phyloP scores from a whole-genome alignment of 2,329 filamentous ascomycete genomes.

The Monilinia polystroma region DNA sequence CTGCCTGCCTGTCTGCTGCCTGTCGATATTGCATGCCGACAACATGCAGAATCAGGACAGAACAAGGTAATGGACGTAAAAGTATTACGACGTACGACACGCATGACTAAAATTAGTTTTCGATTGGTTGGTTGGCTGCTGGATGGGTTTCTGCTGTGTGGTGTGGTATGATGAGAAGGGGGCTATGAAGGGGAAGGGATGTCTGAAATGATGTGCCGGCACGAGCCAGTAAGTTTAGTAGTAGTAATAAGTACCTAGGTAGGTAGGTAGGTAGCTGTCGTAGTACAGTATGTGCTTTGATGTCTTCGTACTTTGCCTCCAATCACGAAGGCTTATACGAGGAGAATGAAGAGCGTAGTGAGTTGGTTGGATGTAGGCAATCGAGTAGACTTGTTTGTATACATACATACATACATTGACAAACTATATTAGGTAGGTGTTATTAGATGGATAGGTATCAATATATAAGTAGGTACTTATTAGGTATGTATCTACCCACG shows the following conservation, averaged over 20 bases:
- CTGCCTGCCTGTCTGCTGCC: background rate
- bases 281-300: too few species aligned
- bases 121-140: background rate
- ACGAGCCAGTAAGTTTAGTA: background rate
- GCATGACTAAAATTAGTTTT: background rate
- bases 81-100: background rate
- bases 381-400: background rate
- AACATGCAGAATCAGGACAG: slow-evolving; percentile 11
- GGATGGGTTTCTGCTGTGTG: background rate
- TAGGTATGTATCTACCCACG: too few species aligned
- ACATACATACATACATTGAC: background rate
- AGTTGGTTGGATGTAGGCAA: too few species aligned
- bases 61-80: background rate
- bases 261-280: too few species aligned
- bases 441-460: too few species aligned
- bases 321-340: background rate
- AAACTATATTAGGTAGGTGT: background rate
- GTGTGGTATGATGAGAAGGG: background rate
- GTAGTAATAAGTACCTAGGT: too few species aligned
- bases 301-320: background rate
- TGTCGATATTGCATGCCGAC: background rate
- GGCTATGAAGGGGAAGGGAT: background rate
- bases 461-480: too few species aligned
- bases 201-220: background rate
- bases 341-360: too few species aligned